These are phyloP conservation scores for Bothriochloa decipiens DNA, from an alignment of 176 grass and related monocot species.

Conservation along the genomic window DNA sequence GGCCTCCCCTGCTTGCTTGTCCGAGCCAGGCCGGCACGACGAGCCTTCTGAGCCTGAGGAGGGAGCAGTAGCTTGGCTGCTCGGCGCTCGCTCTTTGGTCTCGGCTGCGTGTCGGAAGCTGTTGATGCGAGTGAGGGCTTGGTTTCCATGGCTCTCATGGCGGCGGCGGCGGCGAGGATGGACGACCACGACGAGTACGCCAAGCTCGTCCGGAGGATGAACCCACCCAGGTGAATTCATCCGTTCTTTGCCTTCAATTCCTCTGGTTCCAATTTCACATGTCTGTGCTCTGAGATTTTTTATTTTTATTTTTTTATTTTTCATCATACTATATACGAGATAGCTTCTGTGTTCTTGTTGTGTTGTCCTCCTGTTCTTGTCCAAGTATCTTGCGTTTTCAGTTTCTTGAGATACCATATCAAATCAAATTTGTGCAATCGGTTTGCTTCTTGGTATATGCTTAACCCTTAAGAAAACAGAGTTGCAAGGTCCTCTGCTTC, in stretches of 20 bases:
- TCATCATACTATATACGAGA: too few species aligned
- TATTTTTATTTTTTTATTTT: too few species aligned
- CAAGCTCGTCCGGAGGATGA: slow-evolving; percentile 85
- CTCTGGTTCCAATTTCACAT: background rate
- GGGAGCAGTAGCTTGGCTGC: background rate
- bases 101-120: background rate
- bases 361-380: slow-evolving; percentile 19
- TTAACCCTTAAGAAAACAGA: background rate
- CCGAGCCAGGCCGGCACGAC: slow-evolving; percentile 11
- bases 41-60: background rate
- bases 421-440: background rate
- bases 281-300: too few species aligned
- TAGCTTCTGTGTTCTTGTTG: background rate
- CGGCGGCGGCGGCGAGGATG: slow-evolving; percentile 19
- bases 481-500: background rate
- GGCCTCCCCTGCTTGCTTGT: background rate
- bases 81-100: background rate
- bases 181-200: slow-evolving; percentile 76
- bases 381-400: background rate
- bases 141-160: slow-evolving; percentile 37
- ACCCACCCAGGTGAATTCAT: slow-evolving; percentile 71
- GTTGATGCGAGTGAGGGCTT: slow-evolving; percentile 30
- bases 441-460: background rate
- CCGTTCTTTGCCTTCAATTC: background rate
- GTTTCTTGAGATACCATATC: background rate